Conservation (phyloP, 148 eudicot genomes). For the Silene conica region DNA sequence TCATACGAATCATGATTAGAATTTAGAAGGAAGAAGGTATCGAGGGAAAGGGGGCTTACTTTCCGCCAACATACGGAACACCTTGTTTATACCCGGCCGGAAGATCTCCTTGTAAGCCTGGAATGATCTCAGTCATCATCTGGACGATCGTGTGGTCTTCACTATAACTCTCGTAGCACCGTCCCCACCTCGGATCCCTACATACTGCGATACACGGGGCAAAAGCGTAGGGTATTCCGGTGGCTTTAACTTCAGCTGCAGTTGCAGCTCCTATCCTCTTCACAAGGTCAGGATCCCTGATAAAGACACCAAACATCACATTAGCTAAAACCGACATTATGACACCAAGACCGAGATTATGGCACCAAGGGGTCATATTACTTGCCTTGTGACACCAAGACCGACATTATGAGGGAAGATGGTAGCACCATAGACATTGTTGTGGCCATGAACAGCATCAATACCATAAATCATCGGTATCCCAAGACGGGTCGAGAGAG, state of each 20-base stretch:
- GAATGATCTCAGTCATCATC: conserved; percentile 76
- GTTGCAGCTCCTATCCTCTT: conserved; percentile 81
- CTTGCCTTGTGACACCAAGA: conserved; percentile 72
- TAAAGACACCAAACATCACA: background rate
- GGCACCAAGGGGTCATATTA: conserved; percentile 10
- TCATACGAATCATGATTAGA: too few relatives aligned
- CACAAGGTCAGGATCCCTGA: conserved; percentile 62
- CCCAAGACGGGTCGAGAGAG: conserved; percentile 58
- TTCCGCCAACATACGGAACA: conserved; percentile 63
- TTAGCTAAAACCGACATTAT: conserved; percentile 28
- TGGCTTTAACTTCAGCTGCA: conserved; percentile 72
- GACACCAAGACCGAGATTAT: conserved; percentile 69
- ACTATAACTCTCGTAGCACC: conserved; percentile 86
- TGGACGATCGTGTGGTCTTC: conserved; percentile 71
- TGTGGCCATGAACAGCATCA: conserved; percentile 71
- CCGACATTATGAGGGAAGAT: conserved; percentile 73
- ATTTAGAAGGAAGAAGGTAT: background rate
- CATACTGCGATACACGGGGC: conserved; percentile 91
- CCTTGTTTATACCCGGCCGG: conserved; percentile 49
- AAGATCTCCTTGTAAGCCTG: conserved; percentile 79
- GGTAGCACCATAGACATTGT: conserved; percentile 57
- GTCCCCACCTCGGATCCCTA: conserved; percentile 84
- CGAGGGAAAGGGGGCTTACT: conserved; percentile 34
- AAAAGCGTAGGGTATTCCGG: conserved; percentile 67
- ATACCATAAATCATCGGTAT: conserved; percentile 67